phyloP scores from a whole-genome alignment of 192 early-diverging fungal genomes.

The Rhizophagus sp. region DNA sequence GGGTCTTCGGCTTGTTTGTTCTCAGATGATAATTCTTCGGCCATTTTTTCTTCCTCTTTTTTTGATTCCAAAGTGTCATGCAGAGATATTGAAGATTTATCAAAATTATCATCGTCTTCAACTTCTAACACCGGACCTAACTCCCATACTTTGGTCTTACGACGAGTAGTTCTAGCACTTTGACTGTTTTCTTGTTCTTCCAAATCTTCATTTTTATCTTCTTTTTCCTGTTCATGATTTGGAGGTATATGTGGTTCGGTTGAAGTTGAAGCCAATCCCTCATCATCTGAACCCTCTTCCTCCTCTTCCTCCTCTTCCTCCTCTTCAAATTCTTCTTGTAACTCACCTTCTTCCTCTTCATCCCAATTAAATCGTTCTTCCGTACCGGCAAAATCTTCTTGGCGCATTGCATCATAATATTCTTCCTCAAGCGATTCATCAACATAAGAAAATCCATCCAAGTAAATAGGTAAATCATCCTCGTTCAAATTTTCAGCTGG shows the following conservation, averaged over 20 bases:
- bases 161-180: background rate
- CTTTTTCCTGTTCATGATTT: background rate
- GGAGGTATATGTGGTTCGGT: background rate
- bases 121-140: background rate
- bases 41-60: background rate
- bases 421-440: constrained; percentile 17
- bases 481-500: background rate
- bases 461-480: background rate
- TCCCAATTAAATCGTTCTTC: constrained; percentile 15
- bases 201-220: background rate
- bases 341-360: background rate
- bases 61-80: background rate
- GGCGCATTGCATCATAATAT: background rate
- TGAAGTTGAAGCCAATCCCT: background rate
- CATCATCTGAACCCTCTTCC: background rate
- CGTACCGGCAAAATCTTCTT: background rate
- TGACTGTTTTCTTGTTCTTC: background rate
- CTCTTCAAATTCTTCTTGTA: background rate
- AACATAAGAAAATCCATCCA: constrained; percentile 11
- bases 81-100: background rate
- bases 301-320: background rate
- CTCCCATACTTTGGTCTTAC: background rate
- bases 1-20: background rate
- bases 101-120: background rate
- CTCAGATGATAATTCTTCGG: background rate